A percentile compares a stretch with the other conserved stretches of the same genome.
Conservation (phyloP, 345 rosid genomes). For the Adansonia digitata region DNA sequence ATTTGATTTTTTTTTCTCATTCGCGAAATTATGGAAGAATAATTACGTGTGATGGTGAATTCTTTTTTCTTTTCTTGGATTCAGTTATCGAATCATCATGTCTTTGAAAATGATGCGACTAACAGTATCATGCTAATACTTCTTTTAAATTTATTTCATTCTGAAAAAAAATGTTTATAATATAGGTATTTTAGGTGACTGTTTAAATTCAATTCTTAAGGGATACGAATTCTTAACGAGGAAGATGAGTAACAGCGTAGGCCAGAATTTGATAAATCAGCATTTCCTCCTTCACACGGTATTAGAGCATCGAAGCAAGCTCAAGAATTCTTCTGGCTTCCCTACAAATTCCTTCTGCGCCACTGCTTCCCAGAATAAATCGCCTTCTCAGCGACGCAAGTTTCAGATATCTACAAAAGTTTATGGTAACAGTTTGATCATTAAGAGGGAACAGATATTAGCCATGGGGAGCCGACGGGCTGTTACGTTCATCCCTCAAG, state of each 20-base stretch:
- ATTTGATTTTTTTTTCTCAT: neutral
- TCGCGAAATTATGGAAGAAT: neutral
- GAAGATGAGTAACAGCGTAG: conserved; percentile 66
- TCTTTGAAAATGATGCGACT: neutral
- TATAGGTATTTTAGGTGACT: neutral
- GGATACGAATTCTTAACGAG: conserved; percentile 30
- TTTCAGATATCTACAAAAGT: conserved; percentile 35
- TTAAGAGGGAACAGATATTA: conserved; percentile 28
- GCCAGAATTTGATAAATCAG: conserved; percentile 51
- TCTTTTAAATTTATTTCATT: neutral
- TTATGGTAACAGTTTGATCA: conserved; percentile 37
- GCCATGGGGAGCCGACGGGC: conserved; percentile 32
- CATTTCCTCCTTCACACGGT: conserved; percentile 51
- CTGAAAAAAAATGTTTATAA: neutral
- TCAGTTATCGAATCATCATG: neutral
- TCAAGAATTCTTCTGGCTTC: conserved; percentile 39
- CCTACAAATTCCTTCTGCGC: conserved; percentile 41
- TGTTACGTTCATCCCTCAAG: conserved; percentile 40
- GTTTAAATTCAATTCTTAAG: conserved; percentile 31
- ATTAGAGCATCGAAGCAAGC: conserved; percentile 58
- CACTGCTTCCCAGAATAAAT: conserved; percentile 32
- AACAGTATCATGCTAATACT: neutral
- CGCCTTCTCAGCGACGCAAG: conserved; percentile 24
- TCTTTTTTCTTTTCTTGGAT: neutral
- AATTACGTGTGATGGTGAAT: neutral